Percentiles rank a stretch among this genome's conserved stretches.
Evolutionary conservation across 1,139 yeast species (phyloP).

Genomic region (Pichia sp.): DNA sequence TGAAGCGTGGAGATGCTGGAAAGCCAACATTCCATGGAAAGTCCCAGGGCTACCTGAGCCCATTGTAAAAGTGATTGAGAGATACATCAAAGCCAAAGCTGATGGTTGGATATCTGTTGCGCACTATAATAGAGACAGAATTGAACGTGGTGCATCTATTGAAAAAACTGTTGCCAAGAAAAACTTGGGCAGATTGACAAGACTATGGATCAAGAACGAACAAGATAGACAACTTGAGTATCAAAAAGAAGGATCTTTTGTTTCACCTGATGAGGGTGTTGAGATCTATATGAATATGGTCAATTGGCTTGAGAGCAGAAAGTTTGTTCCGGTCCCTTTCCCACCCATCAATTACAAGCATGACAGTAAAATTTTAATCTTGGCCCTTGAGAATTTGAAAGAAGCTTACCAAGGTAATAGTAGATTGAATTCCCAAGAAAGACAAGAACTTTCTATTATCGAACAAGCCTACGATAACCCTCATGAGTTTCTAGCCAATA

Average conservation of each 20-base stretch:
- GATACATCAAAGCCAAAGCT: constrained; percentile 92
- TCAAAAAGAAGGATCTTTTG: constrained; percentile 83
- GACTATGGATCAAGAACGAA: constrained; percentile 89
- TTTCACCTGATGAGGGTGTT: constrained; percentile 85
- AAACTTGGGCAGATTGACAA: constrained; percentile 84
- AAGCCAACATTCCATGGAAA: constrained; percentile 97
- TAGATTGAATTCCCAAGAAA: constrained; percentile 75
- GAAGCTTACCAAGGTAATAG: constrained; percentile 82
- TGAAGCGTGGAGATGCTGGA: constrained; percentile 99
- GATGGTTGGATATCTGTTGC: constrained; percentile 97
- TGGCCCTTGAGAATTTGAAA: constrained; percentile 85
- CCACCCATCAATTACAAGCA: constrained; percentile 92
- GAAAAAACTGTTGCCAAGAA: constrained; percentile 93
- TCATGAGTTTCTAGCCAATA: constrained; percentile 80
- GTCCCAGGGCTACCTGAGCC: constrained; percentile 97
- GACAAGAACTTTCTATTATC: constrained; percentile 88
- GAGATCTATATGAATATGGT: constrained; percentile 83
- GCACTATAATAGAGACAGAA: constrained; percentile 85
- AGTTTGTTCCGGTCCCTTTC: constrained; percentile 84
- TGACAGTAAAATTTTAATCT: constrained; percentile 81
- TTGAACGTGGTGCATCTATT: constrained; percentile 80
- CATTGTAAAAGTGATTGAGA: constrained; percentile 74
- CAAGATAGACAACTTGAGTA: constrained; percentile 82
- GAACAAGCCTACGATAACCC: constrained; percentile 98
- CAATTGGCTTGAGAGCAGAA: constrained; percentile 85